A percentile compares a stretch with the other conserved stretches of the same genome.
phyloP scores from a whole-genome alignment of 306 rosid genomes.

The Amphicarpaea edgeworthii region DNA sequence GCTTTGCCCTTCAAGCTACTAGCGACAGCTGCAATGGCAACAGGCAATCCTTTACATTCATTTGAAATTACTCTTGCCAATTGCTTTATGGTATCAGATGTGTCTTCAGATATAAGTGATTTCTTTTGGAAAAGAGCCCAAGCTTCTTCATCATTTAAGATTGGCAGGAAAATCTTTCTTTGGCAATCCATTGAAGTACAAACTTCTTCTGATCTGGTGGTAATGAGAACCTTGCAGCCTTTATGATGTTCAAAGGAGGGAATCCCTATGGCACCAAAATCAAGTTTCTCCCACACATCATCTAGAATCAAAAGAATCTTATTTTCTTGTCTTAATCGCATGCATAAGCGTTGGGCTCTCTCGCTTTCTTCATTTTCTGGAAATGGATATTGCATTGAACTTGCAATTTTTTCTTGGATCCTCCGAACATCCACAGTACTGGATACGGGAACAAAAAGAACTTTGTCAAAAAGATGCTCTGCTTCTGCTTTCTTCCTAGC shows the following conservation, averaged over 20 bases:
- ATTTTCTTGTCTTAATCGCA: background rate
- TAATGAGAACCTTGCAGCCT: constrained; percentile 26
- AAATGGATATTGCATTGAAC: fast-evolving
- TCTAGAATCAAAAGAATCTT: constrained; percentile 41
- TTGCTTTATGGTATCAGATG: background rate
- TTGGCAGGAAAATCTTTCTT: background rate
- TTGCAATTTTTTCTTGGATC: constrained; percentile 40
- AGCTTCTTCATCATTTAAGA: constrained; percentile 18
- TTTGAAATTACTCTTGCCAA: background rate
- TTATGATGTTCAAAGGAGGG: background rate
- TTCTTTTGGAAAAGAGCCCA: constrained; percentile 19
- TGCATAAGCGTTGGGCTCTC: background rate
- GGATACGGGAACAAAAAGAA: constrained; percentile 23
- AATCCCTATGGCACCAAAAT: constrained; percentile 29
- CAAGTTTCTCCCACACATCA: constrained; percentile 35
- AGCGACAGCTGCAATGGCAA: constrained; percentile 38
- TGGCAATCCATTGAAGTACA: constrained; percentile 29
- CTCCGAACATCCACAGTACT: background rate
- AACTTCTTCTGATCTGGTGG: background rate
- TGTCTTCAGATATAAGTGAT: background rate
- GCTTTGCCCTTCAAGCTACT: background rate
- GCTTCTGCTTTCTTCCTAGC: background rate
- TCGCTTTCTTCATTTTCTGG: background rate
- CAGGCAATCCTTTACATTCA: constrained; percentile 42
- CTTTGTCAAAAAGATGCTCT: constrained; percentile 23